These are phyloP conservation scores for Bondarzewia mesenterica DNA, from an alignment of 1,284 basidiomycete genomes.

Conservation along the genomic window DNA sequence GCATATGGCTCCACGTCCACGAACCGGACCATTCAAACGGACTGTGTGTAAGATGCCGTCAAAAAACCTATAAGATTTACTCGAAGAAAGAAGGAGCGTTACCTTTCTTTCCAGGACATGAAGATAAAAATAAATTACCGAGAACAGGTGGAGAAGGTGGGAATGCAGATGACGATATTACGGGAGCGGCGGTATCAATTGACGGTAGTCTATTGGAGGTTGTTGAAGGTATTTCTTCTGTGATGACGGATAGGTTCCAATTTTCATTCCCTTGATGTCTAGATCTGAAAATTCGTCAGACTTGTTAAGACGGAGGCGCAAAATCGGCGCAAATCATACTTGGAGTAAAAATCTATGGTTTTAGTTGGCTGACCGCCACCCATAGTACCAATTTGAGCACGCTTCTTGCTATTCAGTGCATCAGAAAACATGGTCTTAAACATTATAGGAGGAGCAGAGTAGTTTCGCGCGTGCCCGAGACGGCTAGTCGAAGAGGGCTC, in stretches of 20 bases:
- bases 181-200: background rate
- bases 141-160: slow-evolving; percentile 27
- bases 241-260: background rate
- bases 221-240: background rate
- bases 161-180: background rate
- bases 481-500: background rate
- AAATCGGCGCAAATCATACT: too few relatives aligned
- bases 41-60: slow-evolving; percentile 35
- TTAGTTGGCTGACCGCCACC: background rate
- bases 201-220: background rate
- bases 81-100: slow-evolving; percentile 8
- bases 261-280: too few relatives aligned
- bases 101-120: slow-evolving; percentile 95
- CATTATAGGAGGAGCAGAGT: slow-evolving; percentile 14
- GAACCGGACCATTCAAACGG: slow-evolving; percentile 74
- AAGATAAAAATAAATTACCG: slow-evolving; percentile 88
- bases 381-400: slow-evolving; percentile 3
- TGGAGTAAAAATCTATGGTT: too few relatives aligned
- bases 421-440: slow-evolving; percentile 4
- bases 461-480: slow-evolving; percentile 13
- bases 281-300: too few relatives aligned
- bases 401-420: background rate
- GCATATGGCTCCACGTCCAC: slow-evolving; percentile 79
- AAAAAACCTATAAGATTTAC: background rate
- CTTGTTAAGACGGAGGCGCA: too few relatives aligned